Evolutionary conservation across 257 asterid genomes (phyloP).

Genomic region (Solanum habrochaites): DNA sequence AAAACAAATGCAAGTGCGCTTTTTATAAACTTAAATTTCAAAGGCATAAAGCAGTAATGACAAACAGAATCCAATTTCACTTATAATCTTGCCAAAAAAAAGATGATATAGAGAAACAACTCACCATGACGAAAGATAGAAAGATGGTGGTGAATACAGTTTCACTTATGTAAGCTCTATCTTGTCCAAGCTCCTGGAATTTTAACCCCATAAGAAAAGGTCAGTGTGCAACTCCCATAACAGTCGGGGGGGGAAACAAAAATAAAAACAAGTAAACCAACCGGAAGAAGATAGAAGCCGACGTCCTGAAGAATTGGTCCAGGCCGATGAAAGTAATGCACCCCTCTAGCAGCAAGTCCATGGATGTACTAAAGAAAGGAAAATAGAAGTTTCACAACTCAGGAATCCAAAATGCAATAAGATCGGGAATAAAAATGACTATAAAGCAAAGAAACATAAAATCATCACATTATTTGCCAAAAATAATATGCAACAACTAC

Average conservation of each 20-base stretch:
- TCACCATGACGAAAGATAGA: constrained; percentile 74
- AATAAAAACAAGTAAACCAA: constrained; percentile 10
- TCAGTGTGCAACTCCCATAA: not conserved
- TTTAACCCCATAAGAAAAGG: constrained; percentile 6
- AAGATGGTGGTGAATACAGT: constrained; percentile 69
- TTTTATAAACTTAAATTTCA: not conserved
- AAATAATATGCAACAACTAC: not conserved
- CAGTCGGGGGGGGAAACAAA: not conserved
- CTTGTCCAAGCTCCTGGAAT: constrained; percentile 81
- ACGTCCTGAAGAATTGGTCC: constrained; percentile 63
- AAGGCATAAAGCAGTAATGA: not conserved
- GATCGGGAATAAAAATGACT: not conserved
- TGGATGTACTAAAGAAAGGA: constrained; percentile 44
- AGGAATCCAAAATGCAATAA: not conserved
- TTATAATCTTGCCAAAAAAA: not conserved
- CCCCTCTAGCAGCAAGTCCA: constrained; percentile 71
- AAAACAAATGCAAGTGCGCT: not conserved
- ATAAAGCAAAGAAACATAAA: not conserved
- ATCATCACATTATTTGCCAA: not conserved
- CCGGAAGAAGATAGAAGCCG: constrained; percentile 85
- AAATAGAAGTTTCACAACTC: not conserved
- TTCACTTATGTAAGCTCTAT: constrained; percentile 82
- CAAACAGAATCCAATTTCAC: not conserved
- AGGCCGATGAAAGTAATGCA: constrained; percentile 67
- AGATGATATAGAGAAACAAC: constrained; percentile 3